Conservation (phyloP, 208 protist genomes). For the Naegleria fowleri region DNA sequence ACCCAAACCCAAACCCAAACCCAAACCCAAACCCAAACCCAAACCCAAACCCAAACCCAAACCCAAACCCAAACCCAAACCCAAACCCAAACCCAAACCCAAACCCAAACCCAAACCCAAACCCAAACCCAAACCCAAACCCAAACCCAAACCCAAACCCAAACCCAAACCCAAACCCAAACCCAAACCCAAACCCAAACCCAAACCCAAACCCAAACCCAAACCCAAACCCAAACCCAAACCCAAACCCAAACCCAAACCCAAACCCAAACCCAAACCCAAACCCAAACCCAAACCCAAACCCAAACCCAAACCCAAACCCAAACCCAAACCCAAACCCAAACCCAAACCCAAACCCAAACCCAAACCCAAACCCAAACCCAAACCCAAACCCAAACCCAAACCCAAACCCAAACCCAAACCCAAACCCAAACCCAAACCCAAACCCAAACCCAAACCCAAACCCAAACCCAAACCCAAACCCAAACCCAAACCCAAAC, state of each 20-base stretch:
- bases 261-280: slow-evolving; percentile 47
- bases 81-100: slow-evolving; percentile 38
- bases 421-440: slow-evolving; percentile 50
- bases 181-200: slow-evolving; percentile 35
- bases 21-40: slow-evolving; percentile 37
- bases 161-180: slow-evolving; percentile 35
- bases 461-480: slow-evolving; percentile 41
- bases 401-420: slow-evolving; percentile 50
- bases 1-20: slow-evolving; percentile 34
- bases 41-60: slow-evolving; percentile 37
- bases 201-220: slow-evolving; percentile 44
- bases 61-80: slow-evolving; percentile 38
- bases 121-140: slow-evolving; percentile 37
- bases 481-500: slow-evolving; percentile 47
- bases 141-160: slow-evolving; percentile 35
- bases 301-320: slow-evolving; percentile 46
- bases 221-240: slow-evolving; percentile 46
- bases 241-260: slow-evolving; percentile 46
- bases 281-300: slow-evolving; percentile 46
- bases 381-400: slow-evolving; percentile 50
- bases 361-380: slow-evolving; percentile 46
- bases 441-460: slow-evolving; percentile 46
- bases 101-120: slow-evolving; percentile 40
- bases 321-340: slow-evolving; percentile 43
- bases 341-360: slow-evolving; percentile 49